Evolutionary conservation across 1,284 basidiomycete genomes (phyloP).

Genomic region (Ustilago cynodontis): DNA sequence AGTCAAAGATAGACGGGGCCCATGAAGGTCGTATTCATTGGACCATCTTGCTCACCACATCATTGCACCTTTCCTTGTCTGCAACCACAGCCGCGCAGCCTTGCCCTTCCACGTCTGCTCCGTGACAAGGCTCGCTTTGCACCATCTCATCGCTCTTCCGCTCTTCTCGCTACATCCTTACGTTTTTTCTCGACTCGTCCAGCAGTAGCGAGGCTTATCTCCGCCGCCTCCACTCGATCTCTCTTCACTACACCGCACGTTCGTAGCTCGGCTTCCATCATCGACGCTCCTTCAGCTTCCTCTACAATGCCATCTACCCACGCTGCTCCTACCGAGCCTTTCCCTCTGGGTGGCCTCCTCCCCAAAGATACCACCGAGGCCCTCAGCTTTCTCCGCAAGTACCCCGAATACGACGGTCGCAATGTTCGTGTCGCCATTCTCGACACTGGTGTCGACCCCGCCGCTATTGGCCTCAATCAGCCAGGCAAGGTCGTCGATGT

Average conservation of each 20-base stretch:
- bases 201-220: neutral
- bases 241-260: conserved; percentile 9
- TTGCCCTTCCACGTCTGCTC: conserved; percentile 42
- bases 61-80: neutral
- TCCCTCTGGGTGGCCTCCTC: conserved; percentile 66
- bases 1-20: neutral
- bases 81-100: conserved; percentile 30
- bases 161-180: conserved; percentile 1
- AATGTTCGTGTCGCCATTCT: conserved; percentile 69
- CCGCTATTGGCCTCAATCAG: conserved; percentile 66
- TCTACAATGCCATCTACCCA: conserved; percentile 38
- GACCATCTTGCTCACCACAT: conserved; percentile 6
- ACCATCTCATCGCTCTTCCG: conserved; percentile 17
- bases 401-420: conserved; percentile 68
- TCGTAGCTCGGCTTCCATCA: conserved; percentile 6
- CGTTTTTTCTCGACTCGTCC: conserved; percentile 1
- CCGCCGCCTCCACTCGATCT: neutral
- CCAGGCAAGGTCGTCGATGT: conserved; percentile 69
- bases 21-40: neutral
- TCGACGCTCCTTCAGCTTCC: conserved; percentile 20
- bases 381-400: conserved; percentile 65
- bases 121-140: conserved; percentile 35
- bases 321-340: conserved; percentile 53
- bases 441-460: conserved; percentile 70
- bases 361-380: conserved; percentile 70